A percentile compares a stretch with the other conserved stretches of the same genome.
These are phyloP conservation scores for Candida tetrigidarum DNA, from an alignment of 1,139 yeast species.

Conservation along the genomic window DNA sequence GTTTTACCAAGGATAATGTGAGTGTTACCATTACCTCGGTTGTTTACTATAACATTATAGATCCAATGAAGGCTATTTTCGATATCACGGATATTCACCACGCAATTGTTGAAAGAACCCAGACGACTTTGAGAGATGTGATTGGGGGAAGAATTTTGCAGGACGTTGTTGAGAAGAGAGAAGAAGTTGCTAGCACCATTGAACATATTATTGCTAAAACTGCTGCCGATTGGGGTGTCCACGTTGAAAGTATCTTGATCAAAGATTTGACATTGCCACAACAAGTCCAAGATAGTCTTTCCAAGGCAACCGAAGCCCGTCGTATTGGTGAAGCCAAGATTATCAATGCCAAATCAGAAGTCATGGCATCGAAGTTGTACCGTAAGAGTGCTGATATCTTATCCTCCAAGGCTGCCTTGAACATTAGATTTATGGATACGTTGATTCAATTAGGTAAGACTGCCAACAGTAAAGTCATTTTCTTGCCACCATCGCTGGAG, in stretches of 20 bases:
- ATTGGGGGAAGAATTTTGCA: conserved; percentile 70
- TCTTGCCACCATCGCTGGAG: conserved; percentile 64
- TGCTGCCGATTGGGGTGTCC: conserved; percentile 75
- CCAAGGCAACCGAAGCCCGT: conserved; percentile 79
- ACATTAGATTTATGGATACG: conserved; percentile 79
- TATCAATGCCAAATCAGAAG: conserved; percentile 77
- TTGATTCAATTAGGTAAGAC: conserved; percentile 73
- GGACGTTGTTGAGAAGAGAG: conserved; percentile 77
- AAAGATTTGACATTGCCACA: conserved; percentile 66
- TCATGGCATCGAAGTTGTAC: conserved; percentile 77
- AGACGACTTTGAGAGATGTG: conserved; percentile 75
- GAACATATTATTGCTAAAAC: conserved; percentile 66
- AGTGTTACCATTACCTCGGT: conserved; percentile 66
- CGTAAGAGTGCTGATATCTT: conserved; percentile 79
- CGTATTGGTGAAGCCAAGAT: conserved; percentile 80
- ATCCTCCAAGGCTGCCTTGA: conserved; percentile 82
- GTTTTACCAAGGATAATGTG: conserved; percentile 76
- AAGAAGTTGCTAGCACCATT: conserved; percentile 70
- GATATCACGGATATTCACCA: conserved; percentile 58
- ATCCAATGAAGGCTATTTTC: conserved; percentile 71
- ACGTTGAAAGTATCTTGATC: conserved; percentile 68
- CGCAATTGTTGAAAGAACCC: conserved; percentile 74
- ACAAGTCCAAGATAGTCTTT: conserved; percentile 62
- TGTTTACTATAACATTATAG: conserved; percentile 67
- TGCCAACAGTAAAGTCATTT: conserved; percentile 68